Evolutionary conservation across 2,329 filamentous ascomycete genomes (phyloP).

Genomic region (Cyphellophora europaea): DNA sequence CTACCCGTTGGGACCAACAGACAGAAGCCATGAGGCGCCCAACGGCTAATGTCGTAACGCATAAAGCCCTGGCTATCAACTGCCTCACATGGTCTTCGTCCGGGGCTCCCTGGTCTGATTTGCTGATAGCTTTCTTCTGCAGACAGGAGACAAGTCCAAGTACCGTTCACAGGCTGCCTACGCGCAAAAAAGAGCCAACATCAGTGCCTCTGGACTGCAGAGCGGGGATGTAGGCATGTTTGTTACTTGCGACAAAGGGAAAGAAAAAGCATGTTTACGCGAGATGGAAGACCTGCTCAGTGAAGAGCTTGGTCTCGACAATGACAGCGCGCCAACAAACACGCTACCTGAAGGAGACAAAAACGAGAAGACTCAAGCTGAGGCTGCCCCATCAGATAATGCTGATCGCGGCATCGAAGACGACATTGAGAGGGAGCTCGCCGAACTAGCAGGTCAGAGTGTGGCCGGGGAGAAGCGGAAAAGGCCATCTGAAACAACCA

Average conservation of each 20-base stretch:
- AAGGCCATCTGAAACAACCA: neutral
- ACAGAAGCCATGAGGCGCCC: too few species aligned
- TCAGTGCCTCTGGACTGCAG: constrained; percentile 25
- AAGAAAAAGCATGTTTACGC: constrained; percentile 38
- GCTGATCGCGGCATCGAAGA: constrained; percentile 49
- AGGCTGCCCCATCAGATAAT: constrained; percentile 3
- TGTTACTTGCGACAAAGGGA: constrained; percentile 53
- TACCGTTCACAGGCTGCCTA: neutral
- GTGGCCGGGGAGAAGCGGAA: constrained; percentile 18
- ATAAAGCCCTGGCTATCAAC: too few species aligned
- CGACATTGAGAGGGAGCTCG: constrained; percentile 50
- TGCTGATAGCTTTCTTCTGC: too few species aligned
- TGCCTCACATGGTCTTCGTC: too few species aligned
- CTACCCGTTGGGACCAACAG: too few species aligned
- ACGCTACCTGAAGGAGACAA: constrained; percentile 4
- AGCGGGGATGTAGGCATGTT: constrained; percentile 52
- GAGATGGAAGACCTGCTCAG: constrained; percentile 1
- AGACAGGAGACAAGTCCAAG: neutral
- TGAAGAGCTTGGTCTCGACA: constrained; percentile 3
- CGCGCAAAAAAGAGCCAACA: neutral
- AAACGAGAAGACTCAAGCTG: neutral
- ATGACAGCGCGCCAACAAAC: neutral
- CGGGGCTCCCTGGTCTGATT: too few species aligned
- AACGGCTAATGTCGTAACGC: too few species aligned
- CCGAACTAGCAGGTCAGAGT: constrained; percentile 34